A percentile compares a stretch with the other conserved stretches of the same genome.
Conservation (phyloP, 2,329 filamentous ascomycete genomes). For the Ilyonectria sp. region DNA sequence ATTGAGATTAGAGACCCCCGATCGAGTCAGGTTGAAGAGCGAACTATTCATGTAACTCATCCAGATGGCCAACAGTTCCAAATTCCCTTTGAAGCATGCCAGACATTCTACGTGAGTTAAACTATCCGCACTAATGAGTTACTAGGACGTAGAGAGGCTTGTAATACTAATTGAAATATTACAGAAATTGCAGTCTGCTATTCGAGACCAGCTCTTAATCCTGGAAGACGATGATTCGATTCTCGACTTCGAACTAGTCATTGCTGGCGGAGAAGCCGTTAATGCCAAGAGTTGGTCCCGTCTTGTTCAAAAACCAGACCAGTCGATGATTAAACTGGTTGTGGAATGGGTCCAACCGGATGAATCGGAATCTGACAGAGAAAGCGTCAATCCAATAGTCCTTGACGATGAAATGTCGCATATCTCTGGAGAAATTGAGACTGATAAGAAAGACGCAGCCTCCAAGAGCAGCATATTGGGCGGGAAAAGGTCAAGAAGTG, state of each 20-base stretch:
- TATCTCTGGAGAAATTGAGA: background rate
- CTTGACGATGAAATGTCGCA: background rate
- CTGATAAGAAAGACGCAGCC: background rate
- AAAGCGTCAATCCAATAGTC: background rate
- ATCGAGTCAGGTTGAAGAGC: background rate
- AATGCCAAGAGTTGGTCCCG: constrained; percentile 6
- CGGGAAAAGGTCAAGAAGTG: constrained; percentile 5
- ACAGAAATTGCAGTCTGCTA: constrained; percentile 2
- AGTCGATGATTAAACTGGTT: background rate
- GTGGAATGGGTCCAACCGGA: constrained; percentile 1
- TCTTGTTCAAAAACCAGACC: constrained; percentile 2
- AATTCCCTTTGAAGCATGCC: background rate
- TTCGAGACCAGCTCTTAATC: constrained; percentile 5
- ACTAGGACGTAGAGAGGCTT: background rate
- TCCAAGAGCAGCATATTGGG: background rate
- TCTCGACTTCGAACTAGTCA: background rate
- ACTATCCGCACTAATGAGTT: background rate
- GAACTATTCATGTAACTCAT: constrained; percentile 5
- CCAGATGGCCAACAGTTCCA: background rate
- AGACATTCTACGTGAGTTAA: constrained; percentile 2
- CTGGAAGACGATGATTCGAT: background rate
- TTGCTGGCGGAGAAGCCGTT: background rate
- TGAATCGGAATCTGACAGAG: background rate
- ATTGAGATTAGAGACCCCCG: constrained; percentile 3
- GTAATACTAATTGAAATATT: background rate